Conservation (phyloP, 805 yeast genomes). For the Vanderwaltozyma tropicalis region DNA sequence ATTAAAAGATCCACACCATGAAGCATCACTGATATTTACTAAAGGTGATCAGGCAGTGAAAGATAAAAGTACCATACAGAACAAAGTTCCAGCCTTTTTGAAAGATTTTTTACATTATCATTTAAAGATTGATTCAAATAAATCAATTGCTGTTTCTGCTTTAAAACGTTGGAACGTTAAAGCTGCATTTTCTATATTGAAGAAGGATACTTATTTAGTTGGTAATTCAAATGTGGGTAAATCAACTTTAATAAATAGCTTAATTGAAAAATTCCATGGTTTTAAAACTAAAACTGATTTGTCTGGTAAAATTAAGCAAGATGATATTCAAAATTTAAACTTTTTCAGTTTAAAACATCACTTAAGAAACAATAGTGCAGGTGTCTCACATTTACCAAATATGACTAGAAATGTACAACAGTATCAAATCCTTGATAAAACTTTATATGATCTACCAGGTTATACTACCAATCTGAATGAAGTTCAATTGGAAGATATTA, state of each 20-base stretch:
- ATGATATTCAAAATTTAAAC: not conserved
- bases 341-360: not conserved
- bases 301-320: conserved; percentile 4
- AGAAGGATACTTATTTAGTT: conserved; percentile 37
- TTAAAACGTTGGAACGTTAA: conserved; percentile 22
- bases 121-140: conserved; percentile 22
- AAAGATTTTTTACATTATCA: conserved; percentile 23
- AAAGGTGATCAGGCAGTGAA: conserved; percentile 27
- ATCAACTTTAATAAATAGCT: conserved; percentile 44
- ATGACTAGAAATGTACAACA: conserved; percentile 49
- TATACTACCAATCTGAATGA: conserved; percentile 19
- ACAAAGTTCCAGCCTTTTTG: conserved; percentile 25
- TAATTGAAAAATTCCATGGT: conserved; percentile 29
- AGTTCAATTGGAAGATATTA: conserved; percentile 18
- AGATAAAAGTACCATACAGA: conserved; percentile 12
- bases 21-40: conserved; percentile 15
- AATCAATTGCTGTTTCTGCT: conserved; percentile 20
- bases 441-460: conserved; percentile 34
- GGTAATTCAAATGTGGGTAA: conserved; percentile 69
- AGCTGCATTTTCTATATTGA: conserved; percentile 13
- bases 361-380: conserved; percentile 17
- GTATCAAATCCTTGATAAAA: conserved; percentile 28
- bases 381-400: conserved; percentile 49
- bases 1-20: conserved; percentile 8
- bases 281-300: conserved; percentile 8